Conservation (phyloP, 1,284 basidiomycete species). For the Boletus mariae region DNA sequence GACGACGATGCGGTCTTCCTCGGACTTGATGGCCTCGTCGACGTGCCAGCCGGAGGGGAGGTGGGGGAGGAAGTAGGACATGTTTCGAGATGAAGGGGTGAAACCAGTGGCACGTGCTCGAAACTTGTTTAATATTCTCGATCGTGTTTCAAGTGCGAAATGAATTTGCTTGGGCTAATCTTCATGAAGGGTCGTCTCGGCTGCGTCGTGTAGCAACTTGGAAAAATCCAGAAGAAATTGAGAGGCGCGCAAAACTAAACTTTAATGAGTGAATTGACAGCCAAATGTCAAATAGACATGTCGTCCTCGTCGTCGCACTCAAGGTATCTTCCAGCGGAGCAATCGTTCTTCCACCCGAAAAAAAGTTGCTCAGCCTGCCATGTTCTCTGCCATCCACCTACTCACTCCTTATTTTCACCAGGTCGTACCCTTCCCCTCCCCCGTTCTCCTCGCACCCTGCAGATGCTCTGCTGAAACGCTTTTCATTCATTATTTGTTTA, state of each 20-base stretch:
- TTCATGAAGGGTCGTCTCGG: not conserved
- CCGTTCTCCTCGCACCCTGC: too few relatives aligned
- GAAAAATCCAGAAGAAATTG: not conserved
- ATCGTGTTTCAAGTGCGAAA: slow-evolving; percentile 2
- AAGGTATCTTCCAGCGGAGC: not conserved
- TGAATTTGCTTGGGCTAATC: not conserved
- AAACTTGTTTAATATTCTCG: not conserved
- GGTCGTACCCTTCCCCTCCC: not conserved
- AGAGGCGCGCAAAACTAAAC: not conserved
- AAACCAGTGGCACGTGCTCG: not conserved
- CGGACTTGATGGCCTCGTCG: slow-evolving; percentile 95
- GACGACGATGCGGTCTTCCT: slow-evolving; percentile 94
- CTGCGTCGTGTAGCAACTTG: slow-evolving; percentile 1
- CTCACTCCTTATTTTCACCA: not conserved
- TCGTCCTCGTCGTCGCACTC: not conserved
- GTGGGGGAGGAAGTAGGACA: slow-evolving; percentile 88
- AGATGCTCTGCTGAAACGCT: slow-evolving; percentile 3
- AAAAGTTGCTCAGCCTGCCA: not conserved
- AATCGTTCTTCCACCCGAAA: not conserved
- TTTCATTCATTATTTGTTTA: slow-evolving; percentile 28
- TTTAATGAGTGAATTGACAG: not conserved
- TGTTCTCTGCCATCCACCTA: not conserved
- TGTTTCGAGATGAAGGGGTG: slow-evolving; percentile 24
- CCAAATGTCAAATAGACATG: not conserved
- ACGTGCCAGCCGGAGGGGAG: slow-evolving; percentile 97